Conservation (phyloP, 345 rosid genomes). For the Salix exigua region DNA sequence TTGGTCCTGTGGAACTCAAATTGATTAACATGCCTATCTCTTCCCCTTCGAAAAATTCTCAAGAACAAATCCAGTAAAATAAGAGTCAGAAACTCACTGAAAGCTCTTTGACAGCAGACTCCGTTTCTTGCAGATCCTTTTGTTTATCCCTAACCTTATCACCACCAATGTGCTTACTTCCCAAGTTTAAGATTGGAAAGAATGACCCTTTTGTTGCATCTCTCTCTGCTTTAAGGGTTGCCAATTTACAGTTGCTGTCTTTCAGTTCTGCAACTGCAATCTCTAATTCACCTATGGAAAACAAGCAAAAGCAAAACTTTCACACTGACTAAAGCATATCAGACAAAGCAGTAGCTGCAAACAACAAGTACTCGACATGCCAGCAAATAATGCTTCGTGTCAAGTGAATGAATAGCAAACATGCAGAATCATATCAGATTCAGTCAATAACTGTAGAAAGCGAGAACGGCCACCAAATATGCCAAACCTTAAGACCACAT, state of each 20-base stretch:
- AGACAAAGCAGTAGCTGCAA: background rate
- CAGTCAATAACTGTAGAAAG: background rate
- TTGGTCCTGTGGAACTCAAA: constrained; percentile 55
- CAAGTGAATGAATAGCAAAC: background rate
- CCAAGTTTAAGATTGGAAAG: constrained; percentile 65
- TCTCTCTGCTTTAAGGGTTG: constrained; percentile 69
- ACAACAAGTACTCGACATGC: no score
- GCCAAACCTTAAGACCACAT: background rate
- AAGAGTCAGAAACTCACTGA: constrained; percentile 41
- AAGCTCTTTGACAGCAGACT: constrained; percentile 57
- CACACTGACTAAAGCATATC: constrained; percentile 1
- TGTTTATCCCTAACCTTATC: constrained; percentile 70
- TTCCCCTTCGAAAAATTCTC: constrained; percentile 15
- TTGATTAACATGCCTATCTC: constrained; percentile 10
- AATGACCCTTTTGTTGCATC: constrained; percentile 75
- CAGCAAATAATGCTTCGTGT: background rate
- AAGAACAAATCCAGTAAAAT: constrained; percentile 13
- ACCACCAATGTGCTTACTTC: constrained; percentile 52
- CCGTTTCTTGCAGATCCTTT: constrained; percentile 71
- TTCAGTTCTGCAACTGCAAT: constrained; percentile 55
- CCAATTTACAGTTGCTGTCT: constrained; percentile 60
- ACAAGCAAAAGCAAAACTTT: constrained; percentile 19
- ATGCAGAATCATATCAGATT: background rate
- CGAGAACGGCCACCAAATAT: background rate
- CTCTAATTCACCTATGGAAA: constrained; percentile 70